A percentile compares a stretch with the other conserved stretches of the same genome.
Evolutionary conservation across 139 green algal genomes (phyloP).

Genomic region (Zygnema circumcarinatum): DNA sequence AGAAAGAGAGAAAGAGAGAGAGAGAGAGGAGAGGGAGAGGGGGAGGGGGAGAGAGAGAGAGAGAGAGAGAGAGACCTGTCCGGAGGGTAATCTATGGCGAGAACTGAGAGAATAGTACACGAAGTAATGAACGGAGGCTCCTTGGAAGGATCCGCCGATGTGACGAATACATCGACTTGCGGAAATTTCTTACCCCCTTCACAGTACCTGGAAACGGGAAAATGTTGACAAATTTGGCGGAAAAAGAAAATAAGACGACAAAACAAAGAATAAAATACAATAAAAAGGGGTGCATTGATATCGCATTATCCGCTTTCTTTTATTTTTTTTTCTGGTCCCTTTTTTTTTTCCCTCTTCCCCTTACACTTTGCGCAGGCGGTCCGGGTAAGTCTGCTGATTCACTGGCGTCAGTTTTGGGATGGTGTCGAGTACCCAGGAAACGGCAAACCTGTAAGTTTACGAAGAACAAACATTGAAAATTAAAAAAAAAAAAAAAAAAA

Average conservation of each 20-base stretch:
- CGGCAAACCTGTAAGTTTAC: slow-evolving; percentile 48
- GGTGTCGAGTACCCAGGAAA: slow-evolving; percentile 53
- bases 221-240: background rate
- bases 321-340: no score
- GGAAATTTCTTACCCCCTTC: slow-evolving; percentile 41
- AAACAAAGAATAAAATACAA: background rate
- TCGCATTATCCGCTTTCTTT: no score
- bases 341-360: no score
- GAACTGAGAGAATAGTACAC: slow-evolving; percentile 53
- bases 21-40: no score
- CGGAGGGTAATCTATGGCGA: slow-evolving; percentile 50
- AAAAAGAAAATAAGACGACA: background rate
- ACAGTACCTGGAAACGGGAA: slow-evolving; percentile 21
- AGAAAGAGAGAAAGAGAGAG: no score
- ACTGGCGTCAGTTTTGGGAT: slow-evolving; percentile 57
- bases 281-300: no score
- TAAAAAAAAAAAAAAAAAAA: background rate
- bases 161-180: slow-evolving; percentile 58
- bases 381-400: slow-evolving; percentile 51
- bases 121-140: slow-evolving; percentile 54
- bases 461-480: background rate
- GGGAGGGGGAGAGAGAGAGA: background rate
- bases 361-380: slow-evolving; percentile 46
- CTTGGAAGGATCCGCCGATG: slow-evolving; percentile 50
- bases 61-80: background rate